Conservation (phyloP, 2,329 filamentous ascomycete genomes). For the Parastagonospora nodorum region DNA sequence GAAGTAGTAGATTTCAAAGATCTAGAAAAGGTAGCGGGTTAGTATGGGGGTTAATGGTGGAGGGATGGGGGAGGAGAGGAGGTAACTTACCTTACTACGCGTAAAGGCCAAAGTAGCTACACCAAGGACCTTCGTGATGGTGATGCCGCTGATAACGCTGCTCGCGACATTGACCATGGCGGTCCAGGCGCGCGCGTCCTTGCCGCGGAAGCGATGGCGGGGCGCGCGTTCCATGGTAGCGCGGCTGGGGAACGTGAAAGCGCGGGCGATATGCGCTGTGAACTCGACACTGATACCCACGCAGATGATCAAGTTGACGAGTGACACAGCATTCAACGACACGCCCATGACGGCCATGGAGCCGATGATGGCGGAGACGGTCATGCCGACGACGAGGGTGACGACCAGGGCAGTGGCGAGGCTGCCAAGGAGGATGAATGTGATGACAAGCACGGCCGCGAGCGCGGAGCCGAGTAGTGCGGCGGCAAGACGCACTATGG, state of each 20-base stretch:
- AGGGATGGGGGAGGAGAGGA: neutral
- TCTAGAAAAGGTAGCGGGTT: conserved; percentile 52
- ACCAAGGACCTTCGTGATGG: conserved; percentile 90
- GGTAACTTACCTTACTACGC: conserved; percentile 69
- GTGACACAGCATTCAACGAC: conserved; percentile 89
- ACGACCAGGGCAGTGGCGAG: conserved; percentile 80
- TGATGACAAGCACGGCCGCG: conserved; percentile 81
- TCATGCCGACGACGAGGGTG: conserved; percentile 89
- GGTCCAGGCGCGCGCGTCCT: conserved; percentile 87
- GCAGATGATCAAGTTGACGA: conserved; percentile 96
- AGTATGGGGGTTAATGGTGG: neutral
- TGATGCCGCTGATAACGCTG: conserved; percentile 95
- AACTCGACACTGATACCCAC: conserved; percentile 97
- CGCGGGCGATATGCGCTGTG: conserved; percentile 93
- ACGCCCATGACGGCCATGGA: conserved; percentile 90
- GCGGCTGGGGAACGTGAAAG: conserved; percentile 90
- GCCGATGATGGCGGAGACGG: conserved; percentile 89
- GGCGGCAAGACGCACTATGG: conserved; percentile 79
- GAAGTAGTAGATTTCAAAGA: conserved; percentile 99
- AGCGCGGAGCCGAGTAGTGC: conserved; percentile 82
- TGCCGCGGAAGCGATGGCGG: conserved; percentile 74
- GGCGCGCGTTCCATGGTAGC: conserved; percentile 79
- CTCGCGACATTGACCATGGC: conserved; percentile 93
- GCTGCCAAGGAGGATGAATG: conserved; percentile 81
- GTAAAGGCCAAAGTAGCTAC: conserved; percentile 94